phyloP scores from a whole-genome alignment of 306 rosid species.

The Casuarina cunninghamiana region DNA sequence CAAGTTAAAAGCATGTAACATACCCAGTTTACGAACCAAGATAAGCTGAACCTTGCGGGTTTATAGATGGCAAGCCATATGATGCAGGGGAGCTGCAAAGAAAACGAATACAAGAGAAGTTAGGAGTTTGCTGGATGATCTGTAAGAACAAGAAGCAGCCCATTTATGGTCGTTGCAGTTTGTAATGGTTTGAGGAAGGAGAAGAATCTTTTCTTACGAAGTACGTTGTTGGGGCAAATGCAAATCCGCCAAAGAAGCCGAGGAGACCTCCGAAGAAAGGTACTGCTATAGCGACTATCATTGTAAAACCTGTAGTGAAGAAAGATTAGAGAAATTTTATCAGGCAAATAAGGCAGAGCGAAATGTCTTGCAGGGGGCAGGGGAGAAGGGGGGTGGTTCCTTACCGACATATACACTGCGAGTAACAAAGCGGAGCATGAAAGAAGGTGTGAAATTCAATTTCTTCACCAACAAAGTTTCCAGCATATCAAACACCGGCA shows the following conservation, averaged over 20 bases:
- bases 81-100: slow-evolving; percentile 74
- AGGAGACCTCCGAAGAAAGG: slow-evolving; percentile 88
- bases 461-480: slow-evolving; percentile 64
- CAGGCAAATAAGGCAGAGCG: neutral
- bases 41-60: slow-evolving; percentile 56
- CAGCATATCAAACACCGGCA: slow-evolving; percentile 81
- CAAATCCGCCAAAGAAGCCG: slow-evolving; percentile 90
- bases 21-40: slow-evolving; percentile 80
- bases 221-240: slow-evolving; percentile 86
- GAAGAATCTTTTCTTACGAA: slow-evolving; percentile 47
- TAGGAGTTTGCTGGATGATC: neutral
- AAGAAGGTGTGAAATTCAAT: slow-evolving; percentile 45
- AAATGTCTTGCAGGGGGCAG: neutral
- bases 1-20: neutral
- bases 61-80: slow-evolving; percentile 71
- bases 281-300: slow-evolving; percentile 54
- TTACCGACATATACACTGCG: slow-evolving; percentile 59
- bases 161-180: neutral
- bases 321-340: neutral
- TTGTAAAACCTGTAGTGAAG: slow-evolving; percentile 51
- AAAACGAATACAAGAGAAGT: neutral
- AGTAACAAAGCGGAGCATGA: slow-evolving; percentile 56
- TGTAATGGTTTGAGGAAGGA: neutral
- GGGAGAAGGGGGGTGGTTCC: neutral
- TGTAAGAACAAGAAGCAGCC: neutral